Percentiles rank a stretch among this genome's conserved stretches.
Conservation (phyloP, 805 yeast genomes). For the Cyberlindnera veronae region DNA sequence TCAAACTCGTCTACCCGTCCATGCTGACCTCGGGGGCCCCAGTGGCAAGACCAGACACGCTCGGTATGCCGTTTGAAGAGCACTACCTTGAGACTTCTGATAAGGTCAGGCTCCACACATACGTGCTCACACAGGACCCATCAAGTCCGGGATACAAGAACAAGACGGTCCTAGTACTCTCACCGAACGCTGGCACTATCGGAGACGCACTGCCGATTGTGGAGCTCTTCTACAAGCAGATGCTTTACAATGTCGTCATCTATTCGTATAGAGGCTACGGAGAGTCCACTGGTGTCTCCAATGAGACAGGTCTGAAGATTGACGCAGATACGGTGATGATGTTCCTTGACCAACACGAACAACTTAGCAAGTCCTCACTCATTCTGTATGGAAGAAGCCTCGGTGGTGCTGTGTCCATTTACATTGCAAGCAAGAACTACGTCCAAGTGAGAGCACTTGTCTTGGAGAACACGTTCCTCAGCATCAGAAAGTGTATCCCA, state of each 20-base stretch:
- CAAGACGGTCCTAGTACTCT: conserved; percentile 72
- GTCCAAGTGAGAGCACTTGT: conserved; percentile 57
- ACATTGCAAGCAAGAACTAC: conserved; percentile 63
- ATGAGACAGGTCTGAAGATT: conserved; percentile 72
- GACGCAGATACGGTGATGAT: conserved; percentile 76
- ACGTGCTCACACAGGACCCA: conserved; percentile 49
- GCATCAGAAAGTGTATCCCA: conserved; percentile 67
- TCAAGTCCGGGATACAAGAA: conserved; percentile 37
- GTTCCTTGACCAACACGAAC: conserved; percentile 51
- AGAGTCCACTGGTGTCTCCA: conserved; percentile 66
- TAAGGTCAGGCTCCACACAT: conserved; percentile 65
- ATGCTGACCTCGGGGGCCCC: conserved; percentile 66
- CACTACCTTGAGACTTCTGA: conserved; percentile 63
- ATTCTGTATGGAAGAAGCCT: conserved; percentile 83
- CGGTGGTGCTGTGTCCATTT: conserved; percentile 93
- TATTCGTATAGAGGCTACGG: conserved; percentile 95
- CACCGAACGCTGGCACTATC: conserved; percentile 96
- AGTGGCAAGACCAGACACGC: conserved; percentile 76
- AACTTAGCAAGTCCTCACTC: conserved; percentile 48
- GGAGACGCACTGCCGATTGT: conserved; percentile 88
- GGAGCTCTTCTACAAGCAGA: conserved; percentile 54
- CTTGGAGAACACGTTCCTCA: conserved; percentile 82
- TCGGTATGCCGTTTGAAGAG: conserved; percentile 63
- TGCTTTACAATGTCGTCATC: conserved; percentile 74
- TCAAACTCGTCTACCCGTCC: conserved; percentile 77